These are phyloP conservation scores for Sodiomyces alkalinus DNA, from an alignment of 2,329 filamentous ascomycete genomes.

Conservation along the genomic window DNA sequence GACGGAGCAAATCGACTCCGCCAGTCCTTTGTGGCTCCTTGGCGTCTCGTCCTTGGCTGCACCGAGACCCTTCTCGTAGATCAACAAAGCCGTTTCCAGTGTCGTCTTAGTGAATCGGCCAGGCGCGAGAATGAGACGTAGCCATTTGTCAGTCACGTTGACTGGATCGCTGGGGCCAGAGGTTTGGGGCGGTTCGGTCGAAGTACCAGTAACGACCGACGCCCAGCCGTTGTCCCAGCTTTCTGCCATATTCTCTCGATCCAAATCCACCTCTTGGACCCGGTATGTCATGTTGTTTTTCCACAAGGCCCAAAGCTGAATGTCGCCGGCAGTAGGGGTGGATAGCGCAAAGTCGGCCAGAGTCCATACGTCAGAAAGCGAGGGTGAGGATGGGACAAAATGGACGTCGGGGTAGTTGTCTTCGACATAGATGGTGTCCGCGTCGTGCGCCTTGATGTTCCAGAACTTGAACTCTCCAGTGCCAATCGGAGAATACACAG, in stretches of 20 bases:
- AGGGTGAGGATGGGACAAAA: slow-evolving; percentile 54
- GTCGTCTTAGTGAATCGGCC: slow-evolving; percentile 68
- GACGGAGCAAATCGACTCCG: slow-evolving; percentile 61
- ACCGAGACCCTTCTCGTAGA: slow-evolving; percentile 56
- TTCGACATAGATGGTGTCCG: slow-evolving; percentile 47
- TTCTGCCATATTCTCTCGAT: slow-evolving; percentile 44
- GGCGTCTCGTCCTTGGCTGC: slow-evolving; percentile 22
- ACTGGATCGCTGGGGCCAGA: slow-evolving; percentile 49
- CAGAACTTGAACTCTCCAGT: slow-evolving; percentile 92
- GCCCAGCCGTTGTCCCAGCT: slow-evolving; percentile 59
- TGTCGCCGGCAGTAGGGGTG: slow-evolving; percentile 33
- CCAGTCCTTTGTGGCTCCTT: slow-evolving; percentile 40
- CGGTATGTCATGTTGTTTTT: slow-evolving; percentile 72
- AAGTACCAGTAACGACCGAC: slow-evolving; percentile 46
- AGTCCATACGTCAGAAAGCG: slow-evolving; percentile 63
- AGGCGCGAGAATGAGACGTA: slow-evolving; percentile 68
- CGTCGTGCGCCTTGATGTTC: slow-evolving; percentile 51
- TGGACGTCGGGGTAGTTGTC: slow-evolving; percentile 52
- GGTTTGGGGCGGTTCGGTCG: slow-evolving; percentile 35
- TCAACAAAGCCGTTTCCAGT: slow-evolving; percentile 66
- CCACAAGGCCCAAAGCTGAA: slow-evolving; percentile 64
- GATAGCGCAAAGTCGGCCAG: slow-evolving; percentile 60
- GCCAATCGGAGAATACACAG: slow-evolving; percentile 79
- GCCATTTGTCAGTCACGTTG: slow-evolving; percentile 71
- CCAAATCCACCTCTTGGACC: slow-evolving; percentile 58